Conservation (phyloP, 2,329 filamentous ascomycete species). For the Penicillium corylophilum region DNA sequence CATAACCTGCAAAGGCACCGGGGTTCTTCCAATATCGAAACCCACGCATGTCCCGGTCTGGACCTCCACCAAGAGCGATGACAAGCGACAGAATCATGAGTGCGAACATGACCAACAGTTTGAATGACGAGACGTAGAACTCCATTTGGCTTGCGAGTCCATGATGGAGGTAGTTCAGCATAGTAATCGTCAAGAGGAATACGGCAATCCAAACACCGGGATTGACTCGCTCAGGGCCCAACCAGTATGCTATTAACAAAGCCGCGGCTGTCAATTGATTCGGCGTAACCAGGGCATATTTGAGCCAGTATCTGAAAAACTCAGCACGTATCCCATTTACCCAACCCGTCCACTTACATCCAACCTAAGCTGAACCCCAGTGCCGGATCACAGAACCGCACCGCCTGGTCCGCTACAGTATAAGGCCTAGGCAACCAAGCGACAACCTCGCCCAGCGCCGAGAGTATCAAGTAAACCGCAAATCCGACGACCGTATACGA, state of each 20-base stretch:
- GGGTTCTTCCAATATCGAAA: constrained; percentile 65
- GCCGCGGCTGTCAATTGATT: constrained; percentile 79
- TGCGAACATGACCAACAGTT: constrained; percentile 64
- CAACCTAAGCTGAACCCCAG: constrained; percentile 76
- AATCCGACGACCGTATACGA: constrained; percentile 39
- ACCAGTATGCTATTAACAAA: constrained; percentile 76
- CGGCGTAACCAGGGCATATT: constrained; percentile 79
- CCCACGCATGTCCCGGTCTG: constrained; percentile 58
- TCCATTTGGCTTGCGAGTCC: constrained; percentile 66
- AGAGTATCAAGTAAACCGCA: constrained; percentile 74
- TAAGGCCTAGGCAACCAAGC: constrained; percentile 73
- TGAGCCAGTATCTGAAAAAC: constrained; percentile 56
- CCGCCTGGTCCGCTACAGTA: constrained; percentile 76
- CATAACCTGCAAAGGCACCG: constrained; percentile 52
- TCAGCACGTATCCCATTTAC: background rate
- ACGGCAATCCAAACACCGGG: constrained; percentile 75
- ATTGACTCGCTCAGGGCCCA: constrained; percentile 63
- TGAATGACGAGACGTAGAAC: constrained; percentile 58
- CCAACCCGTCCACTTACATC: constrained; percentile 46
- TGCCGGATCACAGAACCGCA: constrained; percentile 74
- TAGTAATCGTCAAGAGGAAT: constrained; percentile 60
- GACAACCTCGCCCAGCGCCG: constrained; percentile 75
- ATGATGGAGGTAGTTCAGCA: constrained; percentile 68
- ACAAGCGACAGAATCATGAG: constrained; percentile 64
- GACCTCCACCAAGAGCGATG: constrained; percentile 64